Evolutionary conservation across 1,284 basidiomycete genomes (phyloP), one percentile per base, ranked within the genome.

Genomic region (Ceratobasidium sp.): DNA sequence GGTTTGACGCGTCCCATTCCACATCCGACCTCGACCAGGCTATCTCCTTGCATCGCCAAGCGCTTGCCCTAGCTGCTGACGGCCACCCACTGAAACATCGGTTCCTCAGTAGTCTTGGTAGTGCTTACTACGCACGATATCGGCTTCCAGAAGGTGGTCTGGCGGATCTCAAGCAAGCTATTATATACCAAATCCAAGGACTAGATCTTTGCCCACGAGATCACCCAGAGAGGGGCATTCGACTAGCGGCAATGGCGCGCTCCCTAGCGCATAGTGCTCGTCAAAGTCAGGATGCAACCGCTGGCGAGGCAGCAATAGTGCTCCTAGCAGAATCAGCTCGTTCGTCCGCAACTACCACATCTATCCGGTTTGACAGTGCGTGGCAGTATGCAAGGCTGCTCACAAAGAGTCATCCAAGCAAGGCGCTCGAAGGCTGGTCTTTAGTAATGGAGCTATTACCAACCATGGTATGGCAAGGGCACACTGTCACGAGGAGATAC

Each of bases 401-500:
- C 39, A 13, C 15, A 26, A 2, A 10, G 10, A 42, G 7, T 6
- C 1, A 23, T 44, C 61, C 61, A 40, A 6, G 12, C 7, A 23
- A 18, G 9, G 18, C 61, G 3, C 3, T 76, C n/a, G 1, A 46
- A 28, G 61, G 46, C 49, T 76, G 49, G 33, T 33, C 40, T n/a
- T 13, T 15, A 12, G 73, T 49, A 10, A 76, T 76, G 51, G 51
- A 56, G 0, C 33, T 76, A 18, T 15, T 76, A 13, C 73, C 73
- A 18, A 20, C 15, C 3, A 2, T 76, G 15, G 49, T 66, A 26
- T 66, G 61, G 61, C 20, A 67, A 2, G 73, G 73, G 5, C 33
- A 40, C 23, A 56, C 73, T 7, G 51, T 76, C 20, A 9, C 15
- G 15, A 12, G n/a, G 7, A 26, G 73, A 7, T 76, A 76, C 44